Base-by-base conservation (phyloP, 2,329 filamentous ascomycete species). In the Arthrinium phaeospermum region DNA sequence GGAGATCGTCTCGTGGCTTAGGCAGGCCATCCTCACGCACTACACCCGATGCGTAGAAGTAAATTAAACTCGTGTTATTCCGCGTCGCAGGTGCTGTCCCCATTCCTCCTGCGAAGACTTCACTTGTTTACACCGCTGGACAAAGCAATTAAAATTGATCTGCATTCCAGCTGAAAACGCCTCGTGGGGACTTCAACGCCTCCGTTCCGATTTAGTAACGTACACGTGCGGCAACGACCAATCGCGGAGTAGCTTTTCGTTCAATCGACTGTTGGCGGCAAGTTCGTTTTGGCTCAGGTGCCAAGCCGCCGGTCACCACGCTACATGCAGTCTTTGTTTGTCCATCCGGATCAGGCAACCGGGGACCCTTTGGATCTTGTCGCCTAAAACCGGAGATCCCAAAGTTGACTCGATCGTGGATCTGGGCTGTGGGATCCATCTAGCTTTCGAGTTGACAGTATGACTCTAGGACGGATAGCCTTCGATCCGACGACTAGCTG, bases 131-230 rank as follows among this genome's bases (percentile, higher is more conserved):
- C 30, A 61, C 53, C 53, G 53, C 53, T 34, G 34, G 19, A 64
- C 30, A 22, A 64, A 64, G 34, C 19, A 22, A 64, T 5, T 41
- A 41, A n/a, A 41, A 13, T 19, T 12, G 57, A 41, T 64, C 57
- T n/a, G 10, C 57, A 64, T 41, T 41, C 57, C 30, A 64, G 57
- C 53, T 61, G 53, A 61, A 37, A 61, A 61, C 53, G 53, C 53
- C 53, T 30, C 53, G 53, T 61, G 53, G 53, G 53, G 53, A 61
- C 7, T 3, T 22, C 53, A 22, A 61, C 7, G n/a, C 57, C 57
- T 19, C n/a, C 22, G n/a, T 19, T 5, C 37, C 37, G 37, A 41
- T 41, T 41, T 10, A 41, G 8, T 4, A 34, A 64, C 41, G n/a
- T 24, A 22, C 34, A 64, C 57, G 19, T 64, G 34, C 57, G 41